A percentile compares a stretch with the other conserved stretches of the same genome.
These are phyloP conservation scores for Saturnispora mendoncae DNA, from an alignment of 805 yeast genomes.

Conservation along the genomic window DNA sequence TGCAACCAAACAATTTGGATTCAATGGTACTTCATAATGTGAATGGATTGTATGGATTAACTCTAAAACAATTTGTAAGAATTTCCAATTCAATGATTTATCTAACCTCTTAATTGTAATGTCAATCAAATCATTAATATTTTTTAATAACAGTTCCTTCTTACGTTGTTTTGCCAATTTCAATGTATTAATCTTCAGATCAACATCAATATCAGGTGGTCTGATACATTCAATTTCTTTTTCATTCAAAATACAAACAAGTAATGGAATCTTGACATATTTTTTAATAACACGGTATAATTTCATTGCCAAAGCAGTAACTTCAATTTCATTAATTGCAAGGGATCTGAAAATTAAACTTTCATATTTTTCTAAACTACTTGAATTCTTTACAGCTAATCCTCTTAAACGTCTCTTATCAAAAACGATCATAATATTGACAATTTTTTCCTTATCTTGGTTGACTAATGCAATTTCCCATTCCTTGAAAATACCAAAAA, in stretches of 20 bases:
- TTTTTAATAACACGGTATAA: constrained; percentile 36
- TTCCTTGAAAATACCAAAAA: constrained; percentile 40
- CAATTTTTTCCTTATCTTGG: constrained; percentile 46
- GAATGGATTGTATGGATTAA: constrained; percentile 46
- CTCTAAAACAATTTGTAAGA: constrained; percentile 38
- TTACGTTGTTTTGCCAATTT: constrained; percentile 55
- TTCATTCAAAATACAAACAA: constrained; percentile 45
- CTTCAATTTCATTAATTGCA: constrained; percentile 44
- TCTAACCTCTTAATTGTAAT: constrained; percentile 24
- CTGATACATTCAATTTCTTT: constrained; percentile 36
- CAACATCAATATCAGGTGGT: constrained; percentile 51
- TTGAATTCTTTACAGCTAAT: constrained; percentile 49
- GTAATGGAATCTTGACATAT: constrained; percentile 39
- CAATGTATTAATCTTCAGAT: constrained; percentile 47
- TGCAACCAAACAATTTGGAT: constrained; percentile 32
- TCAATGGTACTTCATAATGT: constrained; percentile 40
- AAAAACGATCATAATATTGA: constrained; percentile 56
- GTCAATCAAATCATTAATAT: constrained; percentile 36
- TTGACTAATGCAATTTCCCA: constrained; percentile 37
- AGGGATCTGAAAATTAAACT: constrained; percentile 46
- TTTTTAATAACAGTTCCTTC: constrained; percentile 33
- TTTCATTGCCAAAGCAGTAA: constrained; percentile 45
- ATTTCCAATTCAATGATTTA: constrained; percentile 45
- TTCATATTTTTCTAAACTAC: constrained; percentile 40
- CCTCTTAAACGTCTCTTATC: constrained; percentile 47